A percentile compares a stretch with the other conserved stretches of the same genome.
Evolutionary conservation across 1,139 yeast genomes (phyloP).

Genomic region (Blastobotrys illinoisensis): DNA sequence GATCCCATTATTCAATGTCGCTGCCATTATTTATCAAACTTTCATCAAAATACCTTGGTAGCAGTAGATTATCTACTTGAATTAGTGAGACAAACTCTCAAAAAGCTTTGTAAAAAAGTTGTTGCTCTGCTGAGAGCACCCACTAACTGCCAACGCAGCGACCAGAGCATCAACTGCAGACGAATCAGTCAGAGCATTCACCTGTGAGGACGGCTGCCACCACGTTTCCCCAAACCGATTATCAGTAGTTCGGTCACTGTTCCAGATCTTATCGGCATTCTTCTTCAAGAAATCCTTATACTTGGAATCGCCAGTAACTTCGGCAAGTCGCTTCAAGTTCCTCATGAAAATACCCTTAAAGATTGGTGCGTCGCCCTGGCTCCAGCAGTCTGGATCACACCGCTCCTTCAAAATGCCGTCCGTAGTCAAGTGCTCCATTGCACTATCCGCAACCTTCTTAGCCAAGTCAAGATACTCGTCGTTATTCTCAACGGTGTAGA

Average conservation of each 20-base stretch:
- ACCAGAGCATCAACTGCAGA: conserved; percentile 11
- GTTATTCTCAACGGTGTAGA: conserved; percentile 9
- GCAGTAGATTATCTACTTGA: not conserved
- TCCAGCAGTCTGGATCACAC: conserved; percentile 16
- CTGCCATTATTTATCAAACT: no score
- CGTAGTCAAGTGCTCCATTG: conserved; percentile 10
- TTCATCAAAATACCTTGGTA: no score
- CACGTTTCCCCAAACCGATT: conserved; percentile 12
- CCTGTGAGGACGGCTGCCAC: conserved; percentile 8
- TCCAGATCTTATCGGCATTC: conserved; percentile 10
- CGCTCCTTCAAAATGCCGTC: conserved; percentile 17
- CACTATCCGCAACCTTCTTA: conserved; percentile 11
- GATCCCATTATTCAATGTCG: no score
- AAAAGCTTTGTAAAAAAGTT: not conserved
- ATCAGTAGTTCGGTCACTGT: conserved; percentile 4
- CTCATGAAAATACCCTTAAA: conserved; percentile 20
- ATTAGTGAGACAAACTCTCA: not conserved
- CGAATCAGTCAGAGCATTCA: conserved; percentile 6
- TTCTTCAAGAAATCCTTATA: conserved; percentile 6
- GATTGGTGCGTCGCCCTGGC: conserved; percentile 13
- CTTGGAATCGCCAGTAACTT: conserved; percentile 6
- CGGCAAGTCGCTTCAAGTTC: conserved; percentile 13
- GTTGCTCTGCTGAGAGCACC: conserved; percentile 2
- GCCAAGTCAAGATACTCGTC: conserved; percentile 11
- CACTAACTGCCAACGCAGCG: conserved; percentile 2